Evolutionary conservation across 805 yeast genomes (phyloP), one percentile per base, ranked within the genome.

Genomic region (Teunomyces gatunensis): DNA sequence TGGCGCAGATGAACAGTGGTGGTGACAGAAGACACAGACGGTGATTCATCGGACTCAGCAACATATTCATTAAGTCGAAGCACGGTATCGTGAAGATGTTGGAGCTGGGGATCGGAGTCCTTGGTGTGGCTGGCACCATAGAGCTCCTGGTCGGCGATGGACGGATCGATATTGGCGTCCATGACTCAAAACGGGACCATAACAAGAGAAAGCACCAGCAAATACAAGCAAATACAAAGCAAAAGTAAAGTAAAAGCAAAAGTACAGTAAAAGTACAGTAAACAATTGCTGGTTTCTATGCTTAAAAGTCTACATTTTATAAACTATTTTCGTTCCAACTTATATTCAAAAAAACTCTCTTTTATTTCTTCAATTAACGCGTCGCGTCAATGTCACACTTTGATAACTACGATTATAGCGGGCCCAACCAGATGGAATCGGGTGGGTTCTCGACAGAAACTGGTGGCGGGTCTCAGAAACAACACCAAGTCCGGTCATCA

Each of bases 401-500:
- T 39, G 59, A 56, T 41, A 39, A 50, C 32, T 37, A 37, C 40
- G 61, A 37, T 29, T 61, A 56, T 42, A 67, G 67, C 18, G 67
- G 65, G 3, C 63, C 60, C 50, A 48, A 44, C 41, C 52, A 25
- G 11, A 25, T 44, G 40, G 60, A 54, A 30, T 39, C 45, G 37
- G 59, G 59, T 15, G 65, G 64, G 13, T 60, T 56, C 47, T 51
- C 45, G 30, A 39, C 44, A 11, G 60, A 64, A 6, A 52, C 45
- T 17, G 39, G 27, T 3, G 48, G 42, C 25, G 49, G 54, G 15
- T 56, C 65, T 30, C 69, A 64, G 39, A 59, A 46, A 45, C 39
- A 40, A 15, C 60, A 57, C 44, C 63, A 55, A 28, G 30, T 49
- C 5, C 60, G 71, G 28, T 53, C 64, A 2, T 54, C 60, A 25